Evolutionary conservation across 2,329 filamentous ascomycete species (phyloP).

Genomic region (Dothistroma septosporum): DNA sequence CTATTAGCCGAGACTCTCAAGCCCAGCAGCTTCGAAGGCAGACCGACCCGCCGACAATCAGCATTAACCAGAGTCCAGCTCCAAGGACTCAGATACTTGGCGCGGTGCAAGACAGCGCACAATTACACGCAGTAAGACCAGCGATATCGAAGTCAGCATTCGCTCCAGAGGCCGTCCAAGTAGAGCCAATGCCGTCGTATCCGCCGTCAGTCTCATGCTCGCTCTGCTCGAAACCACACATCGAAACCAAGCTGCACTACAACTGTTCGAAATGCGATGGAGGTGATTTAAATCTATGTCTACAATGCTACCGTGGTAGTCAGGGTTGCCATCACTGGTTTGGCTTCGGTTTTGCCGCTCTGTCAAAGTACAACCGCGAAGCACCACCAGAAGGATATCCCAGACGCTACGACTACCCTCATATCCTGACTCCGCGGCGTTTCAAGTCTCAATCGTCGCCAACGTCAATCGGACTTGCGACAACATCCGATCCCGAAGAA

Average conservation of each 20-base stretch:
- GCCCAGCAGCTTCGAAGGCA: slow-evolving; percentile 6
- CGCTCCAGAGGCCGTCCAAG: slow-evolving; percentile 26
- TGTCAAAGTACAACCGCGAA: slow-evolving; percentile 38
- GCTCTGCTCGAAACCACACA: slow-evolving; percentile 64
- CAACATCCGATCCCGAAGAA: slow-evolving; percentile 56
- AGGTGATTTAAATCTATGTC: slow-evolving; percentile 74
- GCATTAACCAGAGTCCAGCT: slow-evolving; percentile 10
- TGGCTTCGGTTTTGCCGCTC: slow-evolving; percentile 74
- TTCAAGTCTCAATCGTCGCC: slow-evolving; percentile 35
- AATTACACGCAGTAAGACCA: slow-evolving; percentile 17
- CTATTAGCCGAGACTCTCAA: slow-evolving; percentile 8
- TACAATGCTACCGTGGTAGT: slow-evolving; percentile 71
- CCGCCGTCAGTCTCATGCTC: slow-evolving; percentile 66
- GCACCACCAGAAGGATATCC: slow-evolving; percentile 41
- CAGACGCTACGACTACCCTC: slow-evolving; percentile 45
- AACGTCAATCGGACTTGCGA: slow-evolving; percentile 31
- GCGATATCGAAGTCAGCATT: slow-evolving; percentile 26
- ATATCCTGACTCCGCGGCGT: slow-evolving; percentile 49
- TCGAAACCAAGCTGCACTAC: slow-evolving; percentile 84
- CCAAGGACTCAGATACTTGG: slow-evolving; percentile 10
- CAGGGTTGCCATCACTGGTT: slow-evolving; percentile 83
- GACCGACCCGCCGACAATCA: slow-evolving; percentile 4
- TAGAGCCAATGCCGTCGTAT: slow-evolving; percentile 44
- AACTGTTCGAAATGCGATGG: slow-evolving; percentile 67
- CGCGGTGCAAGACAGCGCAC: background rate